Percentiles rank a stretch among this genome's conserved stretches.
Evolutionary conservation across 192 early-diverging fungal species (phyloP).

Genomic region (Coemansia sp.): DNA sequence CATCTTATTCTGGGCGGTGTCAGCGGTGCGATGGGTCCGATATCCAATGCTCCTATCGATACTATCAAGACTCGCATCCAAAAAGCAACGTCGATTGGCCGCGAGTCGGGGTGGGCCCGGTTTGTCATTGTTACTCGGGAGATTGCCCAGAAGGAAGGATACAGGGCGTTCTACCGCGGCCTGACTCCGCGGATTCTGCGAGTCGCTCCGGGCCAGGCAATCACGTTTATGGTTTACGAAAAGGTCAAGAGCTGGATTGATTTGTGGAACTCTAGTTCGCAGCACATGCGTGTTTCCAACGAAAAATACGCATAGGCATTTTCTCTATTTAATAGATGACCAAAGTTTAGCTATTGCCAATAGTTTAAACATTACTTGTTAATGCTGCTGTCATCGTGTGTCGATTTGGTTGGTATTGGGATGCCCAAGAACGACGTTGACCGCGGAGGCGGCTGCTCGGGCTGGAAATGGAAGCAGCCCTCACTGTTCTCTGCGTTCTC

Average conservation of each 20-base stretch:
- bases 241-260: slow-evolving; percentile 77
- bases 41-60: slow-evolving; percentile 96
- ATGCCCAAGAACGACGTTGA: neutral
- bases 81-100: slow-evolving; percentile 65
- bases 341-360: neutral
- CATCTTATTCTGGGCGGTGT: slow-evolving; percentile 86
- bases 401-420: neutral
- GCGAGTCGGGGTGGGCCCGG: slow-evolving; percentile 74
- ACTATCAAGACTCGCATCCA: slow-evolving; percentile 99
- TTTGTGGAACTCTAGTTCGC: slow-evolving; percentile 32
- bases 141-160: slow-evolving; percentile 87
- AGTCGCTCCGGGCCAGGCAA: slow-evolving; percentile 95
- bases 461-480: neutral
- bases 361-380: no score
- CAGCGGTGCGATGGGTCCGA: slow-evolving; percentile 86
- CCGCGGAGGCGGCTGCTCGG: neutral
- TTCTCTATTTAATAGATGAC: neutral
- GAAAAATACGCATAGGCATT: slow-evolving; percentile 27
- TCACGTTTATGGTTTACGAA: slow-evolving; percentile 95
- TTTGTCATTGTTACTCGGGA: slow-evolving; percentile 75
- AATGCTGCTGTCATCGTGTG: no score
- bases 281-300: slow-evolving; percentile 21
- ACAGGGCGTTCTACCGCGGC: slow-evolving; percentile 92
- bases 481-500: neutral
- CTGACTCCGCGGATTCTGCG: slow-evolving; percentile 88